Evolutionary conservation across 805 yeast genomes (phyloP).

Genomic region (Lipomyces mesembrius): DNA sequence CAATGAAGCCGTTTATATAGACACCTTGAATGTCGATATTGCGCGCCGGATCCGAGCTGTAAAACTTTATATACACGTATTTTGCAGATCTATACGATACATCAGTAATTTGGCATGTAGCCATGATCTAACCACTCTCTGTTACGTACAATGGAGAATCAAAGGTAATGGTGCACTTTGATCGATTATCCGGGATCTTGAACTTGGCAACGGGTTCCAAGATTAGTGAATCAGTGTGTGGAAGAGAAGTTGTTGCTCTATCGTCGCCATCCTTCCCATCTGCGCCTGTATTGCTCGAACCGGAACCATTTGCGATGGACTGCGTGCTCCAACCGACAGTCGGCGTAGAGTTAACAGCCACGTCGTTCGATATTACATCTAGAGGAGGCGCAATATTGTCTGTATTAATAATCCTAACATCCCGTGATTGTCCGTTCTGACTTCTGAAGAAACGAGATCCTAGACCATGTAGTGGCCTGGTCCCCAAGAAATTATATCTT

Average conservation of each 20-base stretch:
- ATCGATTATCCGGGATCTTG: slow-evolving; percentile 29
- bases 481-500: background rate
- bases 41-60: slow-evolving; percentile 32
- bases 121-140: background rate
- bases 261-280: background rate
- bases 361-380: background rate
- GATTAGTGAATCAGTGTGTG: slow-evolving; percentile 28
- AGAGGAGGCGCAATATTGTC: slow-evolving; percentile 20
- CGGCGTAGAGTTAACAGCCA: background rate
- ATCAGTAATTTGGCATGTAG: background rate
- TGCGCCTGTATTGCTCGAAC: background rate
- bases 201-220: slow-evolving; percentile 31
- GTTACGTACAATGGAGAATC: slow-evolving; percentile 28
- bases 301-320: background rate
- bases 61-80: slow-evolving; percentile 35
- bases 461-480: background rate
- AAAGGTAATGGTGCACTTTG: slow-evolving; percentile 31
- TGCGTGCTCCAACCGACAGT: background rate
- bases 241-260: slow-evolving; percentile 14
- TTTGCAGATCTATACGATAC: slow-evolving; percentile 22
- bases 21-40: slow-evolving; percentile 45
- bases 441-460: slow-evolving; percentile 5
- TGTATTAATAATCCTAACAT: slow-evolving; percentile 27
- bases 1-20: slow-evolving; percentile 44
- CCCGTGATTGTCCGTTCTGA: slow-evolving; percentile 6